phyloP scores from a whole-genome alignment of 2,329 filamentous ascomycete genomes.

The Calcarisporium arbuscula region DNA sequence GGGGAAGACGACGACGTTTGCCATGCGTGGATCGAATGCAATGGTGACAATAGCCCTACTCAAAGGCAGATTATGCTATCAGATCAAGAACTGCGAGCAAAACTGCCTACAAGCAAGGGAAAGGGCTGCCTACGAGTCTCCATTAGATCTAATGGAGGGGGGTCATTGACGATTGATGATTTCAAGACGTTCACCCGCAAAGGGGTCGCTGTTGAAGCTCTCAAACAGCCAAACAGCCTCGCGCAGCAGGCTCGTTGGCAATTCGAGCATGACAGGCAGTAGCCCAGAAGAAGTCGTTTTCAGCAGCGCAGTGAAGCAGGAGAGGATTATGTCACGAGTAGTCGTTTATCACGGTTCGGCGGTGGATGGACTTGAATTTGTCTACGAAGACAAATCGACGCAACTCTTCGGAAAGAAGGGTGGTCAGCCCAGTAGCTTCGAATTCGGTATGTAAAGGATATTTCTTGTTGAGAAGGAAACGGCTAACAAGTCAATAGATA shows the following conservation, averaged over 20 bases:
- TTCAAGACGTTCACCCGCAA: slow-evolving; percentile 64
- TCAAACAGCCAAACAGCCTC: slow-evolving; percentile 65
- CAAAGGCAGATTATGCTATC: slow-evolving; percentile 69
- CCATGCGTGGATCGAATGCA: slow-evolving; percentile 74
- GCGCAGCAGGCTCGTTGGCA: slow-evolving; percentile 67
- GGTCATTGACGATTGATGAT: slow-evolving; percentile 71
- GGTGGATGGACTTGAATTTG: slow-evolving; percentile 83
- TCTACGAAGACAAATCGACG: slow-evolving; percentile 78
- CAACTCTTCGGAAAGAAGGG: slow-evolving; percentile 83
- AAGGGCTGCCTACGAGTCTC: slow-evolving; percentile 65
- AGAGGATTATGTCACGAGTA: slow-evolving; percentile 68
- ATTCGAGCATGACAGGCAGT: slow-evolving; percentile 64
- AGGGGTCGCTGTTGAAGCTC: slow-evolving; percentile 67
- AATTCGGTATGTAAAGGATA: slow-evolving; percentile 55
- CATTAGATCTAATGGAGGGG: slow-evolving; percentile 71
- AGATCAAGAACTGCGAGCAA: slow-evolving; percentile 66
- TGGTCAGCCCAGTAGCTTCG: slow-evolving; percentile 65
- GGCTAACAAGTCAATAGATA: slow-evolving; percentile 49
- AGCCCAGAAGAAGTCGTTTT: slow-evolving; percentile 68
- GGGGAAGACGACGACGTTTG: slow-evolving; percentile 76
- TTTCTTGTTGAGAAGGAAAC: background rate
- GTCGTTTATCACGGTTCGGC: slow-evolving; percentile 70
- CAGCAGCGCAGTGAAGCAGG: slow-evolving; percentile 59
- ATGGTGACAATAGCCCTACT: slow-evolving; percentile 52
- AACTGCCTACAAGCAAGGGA: slow-evolving; percentile 65